These are phyloP conservation scores for Colletotrichum sidae DNA, from an alignment of 2,329 filamentous ascomycete genomes.

Conservation along the genomic window DNA sequence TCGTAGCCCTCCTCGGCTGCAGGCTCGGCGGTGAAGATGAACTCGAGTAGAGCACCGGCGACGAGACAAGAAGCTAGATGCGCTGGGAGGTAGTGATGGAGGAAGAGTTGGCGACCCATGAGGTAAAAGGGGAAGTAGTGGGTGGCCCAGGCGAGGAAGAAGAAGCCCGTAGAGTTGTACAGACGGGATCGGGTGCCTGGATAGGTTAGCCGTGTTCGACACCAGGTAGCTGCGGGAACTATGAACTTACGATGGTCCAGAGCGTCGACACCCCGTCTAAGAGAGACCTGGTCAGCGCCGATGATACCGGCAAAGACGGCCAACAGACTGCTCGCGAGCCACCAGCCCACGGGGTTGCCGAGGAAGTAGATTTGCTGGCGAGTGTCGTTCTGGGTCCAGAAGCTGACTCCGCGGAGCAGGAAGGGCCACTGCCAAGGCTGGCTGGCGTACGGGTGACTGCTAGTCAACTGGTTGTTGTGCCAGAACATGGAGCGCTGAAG, in stretches of 20 bases:
- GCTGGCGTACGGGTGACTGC: slow-evolving; percentile 95
- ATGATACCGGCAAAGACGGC: slow-evolving; percentile 95
- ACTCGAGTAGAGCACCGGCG: slow-evolving; percentile 91
- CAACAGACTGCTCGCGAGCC: slow-evolving; percentile 90
- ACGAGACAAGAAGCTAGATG: slow-evolving; percentile 93
- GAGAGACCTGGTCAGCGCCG: slow-evolving; percentile 90
- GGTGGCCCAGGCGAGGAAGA: slow-evolving; percentile 97
- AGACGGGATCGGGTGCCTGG: slow-evolving; percentile 89
- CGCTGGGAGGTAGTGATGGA: slow-evolving; percentile 96
- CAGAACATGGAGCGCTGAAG: slow-evolving; percentile 98
- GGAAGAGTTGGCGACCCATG: slow-evolving; percentile 97
- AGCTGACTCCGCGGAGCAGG: slow-evolving; percentile 94
- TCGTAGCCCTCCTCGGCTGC: slow-evolving; percentile 65
- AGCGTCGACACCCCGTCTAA: slow-evolving; percentile 92
- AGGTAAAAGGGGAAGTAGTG: slow-evolving; percentile 98
- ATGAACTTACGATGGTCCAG: slow-evolving; percentile 85
- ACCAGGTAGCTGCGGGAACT: background rate
- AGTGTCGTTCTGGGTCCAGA: slow-evolving; percentile 98
- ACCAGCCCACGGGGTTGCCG: slow-evolving; percentile 97
- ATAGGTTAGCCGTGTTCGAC: slow-evolving; percentile 45
- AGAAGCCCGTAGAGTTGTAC: slow-evolving; percentile 99
- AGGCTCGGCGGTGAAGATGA: slow-evolving; percentile 93
- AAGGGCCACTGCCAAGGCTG: slow-evolving; percentile 98
- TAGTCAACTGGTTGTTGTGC: slow-evolving; percentile 98
- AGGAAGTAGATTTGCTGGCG: slow-evolving; percentile 98